Evolutionary conservation across 148 eudicot genomes (phyloP).

Genomic region (Gaultheria prostrata): DNA sequence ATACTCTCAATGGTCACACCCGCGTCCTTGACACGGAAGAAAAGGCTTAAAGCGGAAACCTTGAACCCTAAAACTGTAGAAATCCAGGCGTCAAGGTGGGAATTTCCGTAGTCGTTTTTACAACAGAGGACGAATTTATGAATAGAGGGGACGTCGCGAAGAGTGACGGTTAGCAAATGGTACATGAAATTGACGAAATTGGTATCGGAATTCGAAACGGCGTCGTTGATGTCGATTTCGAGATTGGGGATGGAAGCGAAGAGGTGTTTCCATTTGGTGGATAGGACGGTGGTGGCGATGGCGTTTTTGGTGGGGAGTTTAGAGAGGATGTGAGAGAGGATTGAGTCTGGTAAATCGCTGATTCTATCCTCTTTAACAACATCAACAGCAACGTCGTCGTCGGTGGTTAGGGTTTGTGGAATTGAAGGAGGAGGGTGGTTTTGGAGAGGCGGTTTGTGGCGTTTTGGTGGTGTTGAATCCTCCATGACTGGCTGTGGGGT

Average conservation of each 20-base stretch:
- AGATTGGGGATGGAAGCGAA: not conserved
- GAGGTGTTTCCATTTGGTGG: constrained; percentile 4
- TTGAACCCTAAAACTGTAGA: not conserved
- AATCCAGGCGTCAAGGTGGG: not conserved
- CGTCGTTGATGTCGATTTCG: not conserved
- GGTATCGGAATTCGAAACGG: not conserved
- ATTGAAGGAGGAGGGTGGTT: too few species aligned
- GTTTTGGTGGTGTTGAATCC: not conserved
- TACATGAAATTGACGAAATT: not conserved
- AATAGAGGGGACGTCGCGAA: not conserved
- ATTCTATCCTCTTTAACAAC: not conserved
- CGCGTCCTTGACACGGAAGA: not conserved
- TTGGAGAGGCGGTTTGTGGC: not conserved
- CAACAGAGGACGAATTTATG: not conserved
- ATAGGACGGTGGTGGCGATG: not conserved
- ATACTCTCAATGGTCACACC: not conserved
- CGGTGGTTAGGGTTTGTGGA: not conserved
- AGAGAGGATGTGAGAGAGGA: not conserved
- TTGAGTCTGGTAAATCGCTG: not conserved
- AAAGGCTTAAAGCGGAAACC: not conserved
- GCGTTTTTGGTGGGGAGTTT: constrained; percentile 9
- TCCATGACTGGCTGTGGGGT: not conserved
- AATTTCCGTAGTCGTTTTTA: constrained; percentile 6
- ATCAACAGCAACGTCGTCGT: too few species aligned
- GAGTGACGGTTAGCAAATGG: not conserved